These are phyloP conservation scores for Taphrina deformans DNA, from an alignment of 1,139 yeast species.

Conservation along the genomic window DNA sequence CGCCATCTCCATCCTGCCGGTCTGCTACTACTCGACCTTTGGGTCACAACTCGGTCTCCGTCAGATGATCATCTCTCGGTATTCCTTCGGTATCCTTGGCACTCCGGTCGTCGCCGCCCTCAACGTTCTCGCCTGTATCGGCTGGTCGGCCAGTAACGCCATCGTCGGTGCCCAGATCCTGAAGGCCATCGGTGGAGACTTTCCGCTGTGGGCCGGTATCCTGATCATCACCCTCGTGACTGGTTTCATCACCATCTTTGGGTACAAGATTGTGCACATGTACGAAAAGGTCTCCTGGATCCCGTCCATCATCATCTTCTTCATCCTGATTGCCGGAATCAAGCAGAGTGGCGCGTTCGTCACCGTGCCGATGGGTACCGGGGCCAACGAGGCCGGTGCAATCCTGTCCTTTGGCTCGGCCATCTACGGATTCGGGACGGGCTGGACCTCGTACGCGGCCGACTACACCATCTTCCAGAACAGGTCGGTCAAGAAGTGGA, in stretches of 20 bases:
- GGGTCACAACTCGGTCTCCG: conserved; percentile 86
- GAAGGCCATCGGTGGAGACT: conserved; percentile 65
- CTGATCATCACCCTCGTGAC: conserved; percentile 73
- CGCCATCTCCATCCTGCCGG: conserved; percentile 69
- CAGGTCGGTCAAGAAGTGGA: conserved; percentile 57
- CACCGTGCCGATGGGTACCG: conserved; percentile 50
- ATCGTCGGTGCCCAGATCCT: conserved; percentile 86
- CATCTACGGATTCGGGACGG: conserved; percentile 85
- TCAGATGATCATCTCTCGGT: conserved; percentile 81
- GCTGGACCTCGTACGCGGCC: conserved; percentile 92
- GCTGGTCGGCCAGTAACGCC: conserved; percentile 94
- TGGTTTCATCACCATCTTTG: conserved; percentile 76
- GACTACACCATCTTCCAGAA: conserved; percentile 89
- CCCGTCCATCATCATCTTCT: conserved; percentile 70
- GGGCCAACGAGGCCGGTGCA: conserved; percentile 62
- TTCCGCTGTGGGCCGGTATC: conserved; percentile 86
- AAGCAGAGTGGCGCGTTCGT: conserved; percentile 63
- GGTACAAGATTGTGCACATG: conserved; percentile 75
- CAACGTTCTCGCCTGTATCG: conserved; percentile 83
- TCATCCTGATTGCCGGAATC: conserved; percentile 76
- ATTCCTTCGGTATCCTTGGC: conserved; percentile 70
- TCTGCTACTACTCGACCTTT: conserved; percentile 77
- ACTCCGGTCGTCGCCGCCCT: conserved; percentile 75
- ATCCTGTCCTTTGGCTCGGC: conserved; percentile 85
- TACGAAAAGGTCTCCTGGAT: conserved; percentile 90